phyloP scores from a whole-genome alignment of 2,329 filamentous ascomycete genomes.

The Ophiostoma ips region DNA sequence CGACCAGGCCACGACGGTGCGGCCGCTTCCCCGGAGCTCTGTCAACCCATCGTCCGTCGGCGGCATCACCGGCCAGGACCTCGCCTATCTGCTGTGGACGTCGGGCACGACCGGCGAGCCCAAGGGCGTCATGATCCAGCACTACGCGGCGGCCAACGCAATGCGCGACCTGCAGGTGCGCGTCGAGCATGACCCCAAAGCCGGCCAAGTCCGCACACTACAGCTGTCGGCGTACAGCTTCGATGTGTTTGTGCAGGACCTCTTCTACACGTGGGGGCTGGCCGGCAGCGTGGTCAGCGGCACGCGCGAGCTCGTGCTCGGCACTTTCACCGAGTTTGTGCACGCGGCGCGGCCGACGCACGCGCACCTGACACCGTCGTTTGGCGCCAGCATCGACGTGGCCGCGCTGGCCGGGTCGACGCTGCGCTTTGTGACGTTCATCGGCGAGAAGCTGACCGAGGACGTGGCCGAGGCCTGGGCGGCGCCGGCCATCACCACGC shows the following conservation, averaged over 20 bases:
- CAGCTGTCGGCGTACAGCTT: constrained; percentile 26
- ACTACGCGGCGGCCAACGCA: constrained; percentile 25
- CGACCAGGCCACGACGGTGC: too few species aligned
- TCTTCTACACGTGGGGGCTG: constrained; percentile 36
- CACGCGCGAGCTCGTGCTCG: constrained; percentile 40
- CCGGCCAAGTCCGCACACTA: constrained; percentile 20
- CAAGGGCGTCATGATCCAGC: constrained; percentile 44
- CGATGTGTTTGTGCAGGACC: constrained; percentile 42
- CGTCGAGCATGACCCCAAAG: constrained; percentile 19
- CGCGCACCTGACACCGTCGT: constrained; percentile 9
- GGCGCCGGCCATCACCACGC: constrained; percentile 18
- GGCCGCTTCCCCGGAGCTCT: too few species aligned
- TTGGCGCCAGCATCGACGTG: constrained; percentile 8
- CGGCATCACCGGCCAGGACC: constrained; percentile 20
- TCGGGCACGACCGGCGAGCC: constrained; percentile 44
- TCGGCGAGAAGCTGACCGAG: constrained; percentile 45
- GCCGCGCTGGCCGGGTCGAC: constrained; percentile 2
- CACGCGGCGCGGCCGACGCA: constrained; percentile 33
- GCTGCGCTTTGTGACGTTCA: constrained; percentile 36
- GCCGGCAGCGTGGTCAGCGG: constrained; percentile 43
- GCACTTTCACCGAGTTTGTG: constrained; percentile 30
- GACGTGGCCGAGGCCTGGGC: constrained; percentile 44
- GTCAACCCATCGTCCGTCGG: neutral
- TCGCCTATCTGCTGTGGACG: constrained; percentile 39
- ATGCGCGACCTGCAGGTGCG: constrained; percentile 22